phyloP scores from a whole-genome alignment of 2,329 filamentous ascomycete species.

The Nemania sp. region DNA sequence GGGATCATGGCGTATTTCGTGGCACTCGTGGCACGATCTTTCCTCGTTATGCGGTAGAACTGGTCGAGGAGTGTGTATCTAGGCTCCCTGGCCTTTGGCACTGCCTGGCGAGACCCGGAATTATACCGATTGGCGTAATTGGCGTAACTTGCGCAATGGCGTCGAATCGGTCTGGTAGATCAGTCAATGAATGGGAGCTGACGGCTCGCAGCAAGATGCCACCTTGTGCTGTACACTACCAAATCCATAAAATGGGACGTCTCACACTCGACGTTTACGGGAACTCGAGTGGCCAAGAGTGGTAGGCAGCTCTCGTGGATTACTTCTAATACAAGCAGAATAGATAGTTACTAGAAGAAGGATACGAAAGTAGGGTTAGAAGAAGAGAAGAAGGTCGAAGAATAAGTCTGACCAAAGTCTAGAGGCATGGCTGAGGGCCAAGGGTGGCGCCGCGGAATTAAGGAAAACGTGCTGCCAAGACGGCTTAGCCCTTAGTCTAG shows the following conservation, averaged over 20 bases:
- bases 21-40: no score
- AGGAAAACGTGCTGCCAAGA: conserved; percentile 28
- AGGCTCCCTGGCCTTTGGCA: neutral
- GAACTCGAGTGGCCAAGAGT: conserved; percentile 4
- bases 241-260: neutral
- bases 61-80: no score
- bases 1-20: no score
- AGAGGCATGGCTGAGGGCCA: conserved; percentile 5
- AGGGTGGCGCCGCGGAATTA: conserved; percentile 19
- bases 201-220: conserved; percentile 19
- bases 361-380: no score
- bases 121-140: conserved; percentile 27
- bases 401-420: neutral
- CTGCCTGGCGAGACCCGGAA: conserved; percentile 12
- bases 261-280: neutral
- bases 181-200: conserved; percentile 4
- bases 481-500: conserved; percentile 21
- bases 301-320: neutral
- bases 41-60: no score
- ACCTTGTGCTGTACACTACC: neutral
- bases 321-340: neutral
- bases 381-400: neutral
- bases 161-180: conserved; percentile 2
- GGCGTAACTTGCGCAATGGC: no score
- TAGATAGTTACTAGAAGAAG: neutral